phyloP scores from a whole-genome alignment of 805 yeast species.

The Schizosaccharomyces japonicus region DNA sequence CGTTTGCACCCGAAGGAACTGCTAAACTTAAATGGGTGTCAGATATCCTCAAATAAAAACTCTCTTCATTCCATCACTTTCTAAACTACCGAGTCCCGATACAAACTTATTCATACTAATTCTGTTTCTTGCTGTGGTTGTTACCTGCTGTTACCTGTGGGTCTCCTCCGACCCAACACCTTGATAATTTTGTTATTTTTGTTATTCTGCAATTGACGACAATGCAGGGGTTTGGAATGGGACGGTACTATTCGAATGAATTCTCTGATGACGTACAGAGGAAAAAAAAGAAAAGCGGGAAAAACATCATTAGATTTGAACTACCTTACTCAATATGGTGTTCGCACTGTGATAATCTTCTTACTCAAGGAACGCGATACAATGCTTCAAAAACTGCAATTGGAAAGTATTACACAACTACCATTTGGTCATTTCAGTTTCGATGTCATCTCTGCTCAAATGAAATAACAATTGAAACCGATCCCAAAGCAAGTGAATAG shows the following conservation, averaged over 20 bases:
- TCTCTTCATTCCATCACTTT: background rate
- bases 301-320: constrained; percentile 14
- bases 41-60: background rate
- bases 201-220: background rate
- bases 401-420: constrained; percentile 15
- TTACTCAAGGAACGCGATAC: constrained; percentile 14
- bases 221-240: constrained; percentile 8
- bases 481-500: constrained; percentile 14
- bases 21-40: background rate
- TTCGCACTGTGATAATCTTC: constrained; percentile 10
- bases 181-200: background rate
- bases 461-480: constrained; percentile 14
- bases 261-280: too few species aligned
- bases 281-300: background rate
- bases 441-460: constrained; percentile 15
- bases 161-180: background rate
- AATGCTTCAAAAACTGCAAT: constrained; percentile 15
- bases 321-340: constrained; percentile 14
- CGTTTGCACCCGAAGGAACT: background rate
- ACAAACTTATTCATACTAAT: background rate
- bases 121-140: background rate
- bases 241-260: background rate
- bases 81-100: background rate
- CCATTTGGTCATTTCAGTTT: constrained; percentile 14
- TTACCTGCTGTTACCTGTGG: background rate